Percentiles rank a stretch among this genome's conserved stretches.
phyloP scores from a whole-genome alignment of 768 basidiomycete species.

The Pholiota microspora region DNA sequence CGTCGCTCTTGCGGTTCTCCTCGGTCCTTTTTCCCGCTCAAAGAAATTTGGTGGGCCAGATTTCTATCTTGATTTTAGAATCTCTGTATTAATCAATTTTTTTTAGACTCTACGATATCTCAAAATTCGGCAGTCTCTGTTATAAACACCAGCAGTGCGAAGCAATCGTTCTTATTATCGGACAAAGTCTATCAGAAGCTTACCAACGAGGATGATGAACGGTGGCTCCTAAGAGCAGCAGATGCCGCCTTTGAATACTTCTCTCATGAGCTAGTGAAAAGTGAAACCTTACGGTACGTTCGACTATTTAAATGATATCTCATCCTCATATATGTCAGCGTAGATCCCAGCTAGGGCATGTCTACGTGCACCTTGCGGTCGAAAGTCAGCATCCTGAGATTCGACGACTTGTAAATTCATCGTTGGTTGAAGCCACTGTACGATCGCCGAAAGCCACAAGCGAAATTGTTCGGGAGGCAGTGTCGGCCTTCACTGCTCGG shows the following conservation, averaged over 20 bases:
- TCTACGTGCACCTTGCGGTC: conserved; percentile 67
- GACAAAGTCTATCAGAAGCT: conserved; percentile 85
- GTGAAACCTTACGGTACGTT: conserved; percentile 54
- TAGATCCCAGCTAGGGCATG: conserved; percentile 62
- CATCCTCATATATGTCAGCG: neutral
- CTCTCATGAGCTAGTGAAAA: conserved; percentile 48
- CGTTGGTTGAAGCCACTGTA: conserved; percentile 38
- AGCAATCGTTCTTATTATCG: conserved; percentile 85
- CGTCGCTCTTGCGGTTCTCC: conserved; percentile 64
- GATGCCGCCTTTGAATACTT: conserved; percentile 49
- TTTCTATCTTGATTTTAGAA: neutral
- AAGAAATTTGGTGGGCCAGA: conserved; percentile 50
- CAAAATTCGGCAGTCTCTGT: conserved; percentile 47
- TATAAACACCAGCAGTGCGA: conserved; percentile 49
- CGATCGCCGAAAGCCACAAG: conserved; percentile 48
- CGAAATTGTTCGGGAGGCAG: conserved; percentile 56
- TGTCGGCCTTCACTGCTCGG: conserved; percentile 46
- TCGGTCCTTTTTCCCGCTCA: conserved; percentile 56
- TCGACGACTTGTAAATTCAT: conserved; percentile 43
- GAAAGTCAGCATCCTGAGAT: conserved; percentile 54
- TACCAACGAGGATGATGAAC: conserved; percentile 56
- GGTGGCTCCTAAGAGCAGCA: conserved; percentile 72
- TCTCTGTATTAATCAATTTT: conserved; percentile 1
- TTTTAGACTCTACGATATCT: conserved; percentile 42
- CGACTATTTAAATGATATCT: neutral